Evolutionary conservation across 345 rosid species (phyloP), one percentile per base, ranked within the genome.

Genomic region (Hibiscus syriacus): DNA sequence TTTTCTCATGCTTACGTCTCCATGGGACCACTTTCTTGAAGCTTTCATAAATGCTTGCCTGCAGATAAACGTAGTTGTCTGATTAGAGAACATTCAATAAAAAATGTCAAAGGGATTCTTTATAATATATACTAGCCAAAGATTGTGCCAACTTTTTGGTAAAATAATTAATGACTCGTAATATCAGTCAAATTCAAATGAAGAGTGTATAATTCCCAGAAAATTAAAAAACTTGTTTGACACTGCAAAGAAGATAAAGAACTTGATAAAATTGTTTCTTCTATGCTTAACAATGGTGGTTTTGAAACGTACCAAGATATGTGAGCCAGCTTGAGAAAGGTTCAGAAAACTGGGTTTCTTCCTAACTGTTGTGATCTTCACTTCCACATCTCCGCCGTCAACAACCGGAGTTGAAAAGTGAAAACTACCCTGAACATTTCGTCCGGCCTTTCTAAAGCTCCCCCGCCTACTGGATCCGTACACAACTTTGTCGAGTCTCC

Each of bases 21-120:
- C 92, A 75, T 26, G 87, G 86, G 66, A 80, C 83, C 83, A 72
- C 88, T 79, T 84, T 87, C 76, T 82, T 87, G 23, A 85, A 70
- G 67, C 84, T 74, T 70, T 79, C 81, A 67, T 75, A 82, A 45
- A 91, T 79, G 78, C 68, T 84, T 50, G 79, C 80, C 97, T 89
- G 85, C 84, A 72, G 17, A 66, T 64, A 14, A 5, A 75, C 29
- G n/a, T 16, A 5, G 17, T 19, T 19, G 54, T 58, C 27, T 46
- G 62, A 22, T 41, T 29, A 48, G 46, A 56, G 4, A 9, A 41
- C 27, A 13, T 43, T 16, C 50, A 43, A 26, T 3, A 22, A 4
- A 48, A 48, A 17, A 48, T n/a, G 22, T 34, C 0, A n/a, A n/a
- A n/a, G n/a, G n/a, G n/a, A n/a, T n/a, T n/a, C n/a, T n/a, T n/a